Base-by-base conservation (phyloP, 192 early-diverging fungal species). In the Entomortierella chlamydospora region DNA sequence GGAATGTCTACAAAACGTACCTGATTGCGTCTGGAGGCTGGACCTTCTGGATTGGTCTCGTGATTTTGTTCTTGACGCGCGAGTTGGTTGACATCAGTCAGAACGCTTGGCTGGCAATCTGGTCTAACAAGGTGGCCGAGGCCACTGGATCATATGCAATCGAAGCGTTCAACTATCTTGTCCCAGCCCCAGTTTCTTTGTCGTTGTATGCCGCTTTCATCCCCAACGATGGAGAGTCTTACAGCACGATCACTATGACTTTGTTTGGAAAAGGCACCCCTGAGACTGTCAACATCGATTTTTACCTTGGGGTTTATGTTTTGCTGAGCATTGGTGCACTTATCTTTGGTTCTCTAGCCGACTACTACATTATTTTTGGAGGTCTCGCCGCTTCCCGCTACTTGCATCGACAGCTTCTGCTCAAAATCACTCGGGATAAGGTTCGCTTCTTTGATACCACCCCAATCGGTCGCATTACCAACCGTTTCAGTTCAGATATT, bases 401-500 rank as follows among this genome's bases (percentile, higher is more conserved):
- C 0, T 55, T 94, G 52, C 93, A 94, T 61, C 42, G 64, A 25
- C 82, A 77, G 25, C 78, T 93, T 28, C 59, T 94, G 29, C 81
- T 70, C 17, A 61, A 85, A 33, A 84, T 95, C 30, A 67, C 90
- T 23, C 88, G 85, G 29, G 91, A 94, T 4, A 91, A 91, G 70
- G 85, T 96, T 34, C 88, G 91, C 25, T 98, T 97, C 88, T 98
- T 94, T 79, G 95, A 97, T 68, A 90, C 90, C 22, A 95, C 93
- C n/a, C 97, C 97, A 10, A 84, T 94, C 20, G 95, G 95, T 29
- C 69, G 83, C 11, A 91, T 92, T 31, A 28, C 93, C 77, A 98
- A 97, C 79, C 82, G 97, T 47, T 96, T 95, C 70, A 92, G 93
- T 30, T 91, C 92, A 18, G 95, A 99, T 83, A 92, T 97, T 77